A percentile compares a stretch with the other conserved stretches of the same genome.
Conservation (phyloP, 345 rosid species). For the Cardamine occulta region DNA sequence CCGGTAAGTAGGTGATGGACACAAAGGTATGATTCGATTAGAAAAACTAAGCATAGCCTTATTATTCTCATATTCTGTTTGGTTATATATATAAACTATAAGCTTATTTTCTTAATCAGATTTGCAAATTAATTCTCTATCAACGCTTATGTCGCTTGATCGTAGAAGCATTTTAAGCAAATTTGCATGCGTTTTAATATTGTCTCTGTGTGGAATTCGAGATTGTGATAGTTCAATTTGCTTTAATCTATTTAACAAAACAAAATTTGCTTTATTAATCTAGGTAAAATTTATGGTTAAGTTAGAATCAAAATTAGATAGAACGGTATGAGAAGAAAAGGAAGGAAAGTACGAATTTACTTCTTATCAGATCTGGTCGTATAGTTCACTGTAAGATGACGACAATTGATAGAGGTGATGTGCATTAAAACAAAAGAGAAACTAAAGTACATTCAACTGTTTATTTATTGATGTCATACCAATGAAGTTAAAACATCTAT, state of each 20-base stretch:
- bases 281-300: neutral
- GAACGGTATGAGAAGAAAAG: conserved; percentile 11
- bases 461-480: conserved; percentile 32
- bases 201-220: neutral
- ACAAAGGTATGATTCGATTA: conserved; percentile 42
- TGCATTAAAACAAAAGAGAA: conserved; percentile 32
- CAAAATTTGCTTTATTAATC: neutral
- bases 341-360: conserved; percentile 30
- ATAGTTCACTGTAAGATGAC: conserved; percentile 35
- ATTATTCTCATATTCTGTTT: conserved; percentile 30
- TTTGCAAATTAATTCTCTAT: neutral
- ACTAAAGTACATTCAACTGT: conserved; percentile 43
- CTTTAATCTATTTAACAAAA: neutral
- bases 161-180: conserved; percentile 10
- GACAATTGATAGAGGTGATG: conserved; percentile 30
- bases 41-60: conserved; percentile 37
- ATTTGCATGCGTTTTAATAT: neutral
- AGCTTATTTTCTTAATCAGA: neutral
- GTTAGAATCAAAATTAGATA: conserved; percentile 6
- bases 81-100: conserved; percentile 25
- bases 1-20: conserved; percentile 39
- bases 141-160: neutral
- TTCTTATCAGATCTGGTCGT: conserved; percentile 29
- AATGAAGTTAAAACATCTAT: conserved; percentile 11
- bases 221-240: neutral